Evolutionary conservation across 352 stramenopile species (phyloP).

Genomic region (Globisporangium irregulare): DNA sequence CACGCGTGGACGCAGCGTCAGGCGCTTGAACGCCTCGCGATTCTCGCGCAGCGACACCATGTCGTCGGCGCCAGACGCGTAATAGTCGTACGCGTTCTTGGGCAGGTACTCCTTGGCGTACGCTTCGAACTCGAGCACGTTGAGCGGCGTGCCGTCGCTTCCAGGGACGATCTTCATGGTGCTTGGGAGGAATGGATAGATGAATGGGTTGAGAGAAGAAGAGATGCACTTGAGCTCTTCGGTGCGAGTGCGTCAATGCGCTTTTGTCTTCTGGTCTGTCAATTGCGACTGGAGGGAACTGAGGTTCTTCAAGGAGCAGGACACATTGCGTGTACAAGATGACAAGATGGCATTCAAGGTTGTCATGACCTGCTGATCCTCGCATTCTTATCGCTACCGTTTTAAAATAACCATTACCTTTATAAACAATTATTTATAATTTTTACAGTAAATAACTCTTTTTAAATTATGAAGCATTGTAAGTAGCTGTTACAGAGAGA

Average conservation of each 20-base stretch:
- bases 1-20: slow-evolving; percentile 94
- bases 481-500: neutral
- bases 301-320: slow-evolving; percentile 2
- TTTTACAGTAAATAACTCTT: neutral
- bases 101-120: slow-evolving; percentile 87
- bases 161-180: slow-evolving; percentile 65
- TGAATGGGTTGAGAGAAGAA: neutral
- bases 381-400: neutral
- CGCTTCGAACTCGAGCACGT: slow-evolving; percentile 89
- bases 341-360: neutral
- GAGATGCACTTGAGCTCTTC: neutral
- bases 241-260: slow-evolving; percentile 6
- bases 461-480: neutral
- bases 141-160: slow-evolving; percentile 76
- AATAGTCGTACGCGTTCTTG: slow-evolving; percentile 93
- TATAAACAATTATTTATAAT: neutral
- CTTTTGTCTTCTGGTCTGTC: neutral
- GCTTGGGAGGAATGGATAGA: neutral
- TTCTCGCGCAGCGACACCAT: slow-evolving; percentile 83
- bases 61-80: slow-evolving; percentile 91
- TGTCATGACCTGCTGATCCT: slow-evolving; percentile 1
- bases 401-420: neutral
- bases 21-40: slow-evolving; percentile 88
- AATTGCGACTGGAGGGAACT: neutral
- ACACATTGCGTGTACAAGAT: slow-evolving; percentile 7